Conservation (phyloP, 768 basidiomycete genomes). For the Phaeotremella fagi region DNA sequence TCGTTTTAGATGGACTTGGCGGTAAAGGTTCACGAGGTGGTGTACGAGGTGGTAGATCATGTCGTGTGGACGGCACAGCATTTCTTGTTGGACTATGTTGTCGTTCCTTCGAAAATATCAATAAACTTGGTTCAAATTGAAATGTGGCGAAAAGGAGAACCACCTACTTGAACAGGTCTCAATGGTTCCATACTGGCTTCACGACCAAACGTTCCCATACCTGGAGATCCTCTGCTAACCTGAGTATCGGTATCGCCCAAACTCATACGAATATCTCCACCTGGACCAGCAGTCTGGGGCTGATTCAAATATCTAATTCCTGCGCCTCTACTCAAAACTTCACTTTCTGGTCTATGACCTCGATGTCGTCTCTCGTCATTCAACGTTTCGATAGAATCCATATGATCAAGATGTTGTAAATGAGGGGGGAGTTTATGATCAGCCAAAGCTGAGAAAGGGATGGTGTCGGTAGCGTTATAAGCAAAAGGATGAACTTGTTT, state of each 20-base stretch:
- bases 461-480: slow-evolving; percentile 14
- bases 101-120: too few relatives aligned
- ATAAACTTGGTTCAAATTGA: too few relatives aligned
- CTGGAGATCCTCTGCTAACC: slow-evolving; percentile 13
- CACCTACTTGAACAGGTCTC: too few relatives aligned
- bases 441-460: slow-evolving; percentile 34
- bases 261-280: neutral
- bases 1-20: slow-evolving; percentile 1
- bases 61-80: slow-evolving; percentile 1
- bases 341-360: slow-evolving; percentile 16
- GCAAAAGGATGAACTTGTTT: slow-evolving; percentile 35
- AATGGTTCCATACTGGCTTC: slow-evolving; percentile 10
- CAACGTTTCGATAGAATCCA: neutral
- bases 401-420: neutral
- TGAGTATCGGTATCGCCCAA: neutral
- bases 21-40: slow-evolving; percentile 10
- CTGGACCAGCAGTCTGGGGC: neutral
- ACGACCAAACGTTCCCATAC: slow-evolving; percentile 35
- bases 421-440: neutral
- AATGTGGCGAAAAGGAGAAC: too few relatives aligned
- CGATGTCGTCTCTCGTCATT: neutral
- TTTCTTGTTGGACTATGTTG: slow-evolving; percentile 5
- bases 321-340: slow-evolving; percentile 30
- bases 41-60: neutral
- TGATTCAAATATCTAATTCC: slow-evolving; percentile 9